phyloP scores from a whole-genome alignment of 805 yeast genomes.

The Jamesozyma spencerorum region DNA sequence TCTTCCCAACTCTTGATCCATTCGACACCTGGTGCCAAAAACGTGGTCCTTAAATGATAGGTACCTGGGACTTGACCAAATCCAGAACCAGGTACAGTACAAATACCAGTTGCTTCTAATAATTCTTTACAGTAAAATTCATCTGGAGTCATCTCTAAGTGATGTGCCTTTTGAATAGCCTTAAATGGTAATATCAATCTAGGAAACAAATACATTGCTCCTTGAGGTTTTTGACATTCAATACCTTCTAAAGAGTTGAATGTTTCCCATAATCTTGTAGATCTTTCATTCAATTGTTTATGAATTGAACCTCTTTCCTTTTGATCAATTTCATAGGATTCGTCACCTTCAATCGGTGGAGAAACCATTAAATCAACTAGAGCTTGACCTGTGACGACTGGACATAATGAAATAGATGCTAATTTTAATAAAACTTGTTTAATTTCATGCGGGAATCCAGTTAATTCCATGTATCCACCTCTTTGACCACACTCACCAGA shows the following conservation, averaged over 20 bases:
- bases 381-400: slow-evolving; percentile 93
- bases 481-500: slow-evolving; percentile 99
- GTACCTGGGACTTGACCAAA: slow-evolving; percentile 90
- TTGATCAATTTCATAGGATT: slow-evolving; percentile 58
- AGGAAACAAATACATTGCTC: slow-evolving; percentile 98
- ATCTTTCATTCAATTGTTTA: slow-evolving; percentile 52
- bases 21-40: slow-evolving; percentile 88
- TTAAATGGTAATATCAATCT: slow-evolving; percentile 52
- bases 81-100: slow-evolving; percentile 96
- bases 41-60: slow-evolving; percentile 90
- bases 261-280: slow-evolving; percentile 55
- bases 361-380: slow-evolving; percentile 85
- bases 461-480: slow-evolving; percentile 95
- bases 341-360: slow-evolving; percentile 77
- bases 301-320: slow-evolving; percentile 56
- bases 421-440: slow-evolving; percentile 67
- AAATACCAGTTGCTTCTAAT: slow-evolving; percentile 83
- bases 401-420: slow-evolving; percentile 85
- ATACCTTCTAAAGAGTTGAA: slow-evolving; percentile 75
- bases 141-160: slow-evolving; percentile 56
- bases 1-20: slow-evolving; percentile 73
- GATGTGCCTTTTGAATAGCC: slow-evolving; percentile 54
- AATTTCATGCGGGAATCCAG: slow-evolving; percentile 68
- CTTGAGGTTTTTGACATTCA: slow-evolving; percentile 80
- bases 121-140: slow-evolving; percentile 82